Evolutionary conservation across 1,284 basidiomycete species (phyloP).

Genomic region (Fistulinella cinereoalba): DNA sequence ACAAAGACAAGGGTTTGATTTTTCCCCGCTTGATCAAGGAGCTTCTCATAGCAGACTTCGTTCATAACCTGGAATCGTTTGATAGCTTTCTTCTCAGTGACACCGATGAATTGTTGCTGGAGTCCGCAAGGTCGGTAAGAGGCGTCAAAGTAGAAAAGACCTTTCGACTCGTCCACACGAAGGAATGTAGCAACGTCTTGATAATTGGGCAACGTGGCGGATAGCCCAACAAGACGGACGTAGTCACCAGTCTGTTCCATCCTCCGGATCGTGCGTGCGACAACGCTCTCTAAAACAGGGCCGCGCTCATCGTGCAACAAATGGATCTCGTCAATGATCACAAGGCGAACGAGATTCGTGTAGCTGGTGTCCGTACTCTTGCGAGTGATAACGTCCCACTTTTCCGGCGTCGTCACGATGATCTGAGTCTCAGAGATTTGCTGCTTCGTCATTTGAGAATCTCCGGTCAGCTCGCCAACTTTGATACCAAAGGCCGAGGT

Average conservation of each 20-base stretch:
- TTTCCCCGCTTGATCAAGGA: slow-evolving; percentile 89
- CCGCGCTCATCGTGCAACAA: slow-evolving; percentile 97
- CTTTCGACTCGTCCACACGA: slow-evolving; percentile 89
- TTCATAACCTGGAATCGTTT: slow-evolving; percentile 98
- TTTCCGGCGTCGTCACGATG: slow-evolving; percentile 98
- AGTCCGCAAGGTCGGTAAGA: slow-evolving; percentile 88
- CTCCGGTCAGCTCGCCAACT: slow-evolving; percentile 95
- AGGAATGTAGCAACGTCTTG: slow-evolving; percentile 99
- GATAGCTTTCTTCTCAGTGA: slow-evolving; percentile 99
- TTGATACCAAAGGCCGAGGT: slow-evolving; percentile 74
- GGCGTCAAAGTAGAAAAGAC: slow-evolving; percentile 96
- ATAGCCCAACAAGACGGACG: slow-evolving; percentile 92
- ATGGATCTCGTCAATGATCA: slow-evolving; percentile 99
- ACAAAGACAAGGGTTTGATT: slow-evolving; percentile 95
- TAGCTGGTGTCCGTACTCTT: slow-evolving; percentile 97
- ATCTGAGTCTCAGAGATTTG: slow-evolving; percentile 98
- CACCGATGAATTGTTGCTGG: slow-evolving; percentile 95
- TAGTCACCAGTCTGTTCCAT: slow-evolving; percentile 96
- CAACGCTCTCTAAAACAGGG: slow-evolving; percentile 91
- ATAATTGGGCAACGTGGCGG: slow-evolving; percentile 97
- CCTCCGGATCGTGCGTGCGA: slow-evolving; percentile 87
- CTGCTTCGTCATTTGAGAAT: slow-evolving; percentile 97
- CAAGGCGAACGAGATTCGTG: slow-evolving; percentile 93
- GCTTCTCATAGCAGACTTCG: slow-evolving; percentile 99
- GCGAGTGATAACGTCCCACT: slow-evolving; percentile 99